These are phyloP conservation scores for Fraxinus ornus DNA, from an alignment of 305 asterid species.

Conservation along the genomic window DNA sequence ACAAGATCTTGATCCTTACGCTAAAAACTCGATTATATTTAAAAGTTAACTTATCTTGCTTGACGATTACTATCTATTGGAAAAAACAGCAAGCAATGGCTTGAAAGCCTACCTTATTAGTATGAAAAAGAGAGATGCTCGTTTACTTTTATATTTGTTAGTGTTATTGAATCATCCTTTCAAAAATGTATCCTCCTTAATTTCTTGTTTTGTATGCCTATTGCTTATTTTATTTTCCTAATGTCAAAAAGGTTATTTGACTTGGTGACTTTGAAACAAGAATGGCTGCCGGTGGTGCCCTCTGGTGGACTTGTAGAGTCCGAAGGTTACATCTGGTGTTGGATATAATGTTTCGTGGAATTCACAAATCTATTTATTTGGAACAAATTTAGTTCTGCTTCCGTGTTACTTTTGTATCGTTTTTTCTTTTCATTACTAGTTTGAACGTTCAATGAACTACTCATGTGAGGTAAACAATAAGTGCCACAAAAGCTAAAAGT, in stretches of 20 bases:
- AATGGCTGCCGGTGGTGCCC: not conserved
- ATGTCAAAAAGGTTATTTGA: not conserved
- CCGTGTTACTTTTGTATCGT: too few species aligned
- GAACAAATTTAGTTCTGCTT: too few species aligned
- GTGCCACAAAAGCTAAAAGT: not conserved
- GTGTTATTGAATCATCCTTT: not conserved
- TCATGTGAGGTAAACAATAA: not conserved
- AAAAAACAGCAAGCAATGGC: not conserved
- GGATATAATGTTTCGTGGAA: not conserved
- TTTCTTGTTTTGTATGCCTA: not conserved
- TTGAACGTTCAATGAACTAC: not conserved
- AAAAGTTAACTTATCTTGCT: not conserved
- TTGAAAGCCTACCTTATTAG: not conserved
- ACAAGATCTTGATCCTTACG: not conserved
- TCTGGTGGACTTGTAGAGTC: not conserved
- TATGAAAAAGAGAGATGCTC: not conserved
- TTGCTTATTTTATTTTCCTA: not conserved
- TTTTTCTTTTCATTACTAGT: not conserved
- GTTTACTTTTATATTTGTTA: not conserved
- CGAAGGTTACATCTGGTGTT: not conserved
- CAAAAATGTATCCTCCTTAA: not conserved
- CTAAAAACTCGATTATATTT: not conserved
- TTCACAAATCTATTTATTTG: not conserved
- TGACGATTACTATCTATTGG: not conserved
- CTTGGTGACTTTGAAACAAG: not conserved